Base-by-base conservation (phyloP, 1,284 basidiomycete genomes). In the Trametes pubescens region DNA sequence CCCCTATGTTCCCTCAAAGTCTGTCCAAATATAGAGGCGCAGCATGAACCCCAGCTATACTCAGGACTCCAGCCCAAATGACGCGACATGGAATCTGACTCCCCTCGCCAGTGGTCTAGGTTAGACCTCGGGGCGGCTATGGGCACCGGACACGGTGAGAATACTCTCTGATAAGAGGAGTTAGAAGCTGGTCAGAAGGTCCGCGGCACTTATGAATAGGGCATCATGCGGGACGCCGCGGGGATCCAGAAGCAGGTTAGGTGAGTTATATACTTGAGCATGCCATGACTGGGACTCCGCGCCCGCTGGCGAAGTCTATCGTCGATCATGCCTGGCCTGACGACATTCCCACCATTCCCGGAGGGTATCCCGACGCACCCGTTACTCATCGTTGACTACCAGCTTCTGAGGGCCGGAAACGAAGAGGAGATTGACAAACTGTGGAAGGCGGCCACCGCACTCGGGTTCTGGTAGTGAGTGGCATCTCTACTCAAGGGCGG, bases 401-500 rank as follows among this genome's bases (percentile, higher is more conserved):
- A 68, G 32, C 69, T 72, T n/a, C 46, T 80, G 29, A 59, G 62
- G 9, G 69, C 67, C 1, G 67, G 71, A 1, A 72, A 77, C 43
- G 61, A 69, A 37, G 58, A 52, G 0, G 76, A 78, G 61, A 70
- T 74, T 16, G 69, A 72, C 24, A 70, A 68, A 57, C 67, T 77
- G 2, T 76, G 75, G 75, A 65, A 74, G 58, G 76, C 75, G 1
- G 72, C 75, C 1, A 76, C 75, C 0, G 65, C 74, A 51, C 69
- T 76, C 1, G 75, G 75, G 1, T 76, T 76, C 57, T 76, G 75
- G 76, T 76, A 76, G 76, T 76, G 65, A 51, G 76, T 72, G 8
- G n/a, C n/a, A 11, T 29, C 16, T 0, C 14, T 51, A 14, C 13
- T 8, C 38, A 2, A 37, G 10, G 14, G 0, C 21, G 2, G 7